Evolutionary conservation across 2,329 filamentous ascomycete genomes (phyloP).

Genomic region (Curvularia spicifera): DNA sequence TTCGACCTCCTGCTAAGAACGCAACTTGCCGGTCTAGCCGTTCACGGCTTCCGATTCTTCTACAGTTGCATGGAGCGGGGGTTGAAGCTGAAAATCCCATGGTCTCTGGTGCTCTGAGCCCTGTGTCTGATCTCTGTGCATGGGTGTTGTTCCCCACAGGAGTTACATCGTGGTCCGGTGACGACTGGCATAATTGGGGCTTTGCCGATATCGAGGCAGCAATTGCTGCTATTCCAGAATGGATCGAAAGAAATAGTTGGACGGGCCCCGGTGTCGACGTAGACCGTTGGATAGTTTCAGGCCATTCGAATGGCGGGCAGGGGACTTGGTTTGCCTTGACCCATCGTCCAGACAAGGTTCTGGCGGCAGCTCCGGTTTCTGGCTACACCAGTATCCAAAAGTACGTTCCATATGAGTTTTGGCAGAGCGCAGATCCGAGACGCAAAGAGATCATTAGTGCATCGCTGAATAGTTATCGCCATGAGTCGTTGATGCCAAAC

Average conservation of each 20-base stretch:
- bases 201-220: slow-evolving; percentile 63
- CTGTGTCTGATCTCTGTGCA: slow-evolving; percentile 59
- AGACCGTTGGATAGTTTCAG: slow-evolving; percentile 60
- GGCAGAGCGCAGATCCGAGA: slow-evolving; percentile 61
- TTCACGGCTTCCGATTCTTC: slow-evolving; percentile 54
- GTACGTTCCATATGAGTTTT: slow-evolving; percentile 65
- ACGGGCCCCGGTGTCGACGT: slow-evolving; percentile 54
- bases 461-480: slow-evolving; percentile 60
- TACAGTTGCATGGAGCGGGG: slow-evolving; percentile 64
- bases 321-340: slow-evolving; percentile 64
- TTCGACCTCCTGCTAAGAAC: slow-evolving; percentile 59
- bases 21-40: slow-evolving; percentile 34
- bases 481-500: slow-evolving; percentile 62
- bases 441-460: slow-evolving; percentile 56
- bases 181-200: slow-evolving; percentile 68
- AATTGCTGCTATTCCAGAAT: slow-evolving; percentile 56
- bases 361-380: slow-evolving; percentile 64
- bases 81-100: slow-evolving; percentile 59
- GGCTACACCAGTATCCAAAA: slow-evolving; percentile 65
- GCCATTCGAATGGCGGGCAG: slow-evolving; percentile 68
- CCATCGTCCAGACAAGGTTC: slow-evolving; percentile 62
- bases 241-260: slow-evolving; percentile 60
- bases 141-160: slow-evolving; percentile 65
- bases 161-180: slow-evolving; percentile 64
- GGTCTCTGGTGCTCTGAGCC: slow-evolving; percentile 57